Percentiles rank a stretch among this genome's conserved stretches.
These are phyloP conservation scores for Podospora tetraspora DNA, from an alignment of 495 filamentous ascomycete species.

Conservation along the genomic window DNA sequence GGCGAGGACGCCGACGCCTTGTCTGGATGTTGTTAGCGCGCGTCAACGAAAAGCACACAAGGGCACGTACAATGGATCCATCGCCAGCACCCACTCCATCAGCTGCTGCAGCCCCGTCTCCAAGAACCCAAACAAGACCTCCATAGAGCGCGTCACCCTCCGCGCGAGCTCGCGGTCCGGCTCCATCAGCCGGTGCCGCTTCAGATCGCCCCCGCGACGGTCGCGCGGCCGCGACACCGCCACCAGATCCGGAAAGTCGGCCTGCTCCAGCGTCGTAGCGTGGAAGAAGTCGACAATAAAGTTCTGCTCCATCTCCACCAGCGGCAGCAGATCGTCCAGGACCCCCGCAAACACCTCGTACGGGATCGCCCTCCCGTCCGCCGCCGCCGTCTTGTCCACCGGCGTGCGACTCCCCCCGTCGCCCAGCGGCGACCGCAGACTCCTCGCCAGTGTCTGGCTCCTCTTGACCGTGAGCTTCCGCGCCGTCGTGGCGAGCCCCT, in stretches of 20 bases:
- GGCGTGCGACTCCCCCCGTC: slow-evolving; percentile 55
- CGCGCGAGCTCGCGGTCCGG: slow-evolving; percentile 77
- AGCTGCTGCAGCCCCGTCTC: slow-evolving; percentile 71
- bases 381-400: slow-evolving; percentile 51
- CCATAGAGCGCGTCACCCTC: slow-evolving; percentile 76
- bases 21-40: slow-evolving; percentile 42
- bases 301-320: slow-evolving; percentile 88
- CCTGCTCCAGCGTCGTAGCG: slow-evolving; percentile 65
- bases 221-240: slow-evolving; percentile 58
- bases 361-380: slow-evolving; percentile 62
- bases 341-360: slow-evolving; percentile 80
- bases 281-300: slow-evolving; percentile 94
- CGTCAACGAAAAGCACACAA: neutral
- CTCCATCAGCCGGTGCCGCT: slow-evolving; percentile 67
- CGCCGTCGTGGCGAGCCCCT: slow-evolving; percentile 68
- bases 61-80: slow-evolving; percentile 69
- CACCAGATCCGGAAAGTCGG: slow-evolving; percentile 79
- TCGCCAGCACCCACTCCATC: slow-evolving; percentile 74
- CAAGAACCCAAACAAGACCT: slow-evolving; percentile 77
- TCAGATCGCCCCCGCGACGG: slow-evolving; percentile 63
- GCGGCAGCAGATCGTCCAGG: slow-evolving; percentile 68
- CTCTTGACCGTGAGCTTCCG: slow-evolving; percentile 90
- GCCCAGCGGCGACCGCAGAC: slow-evolving; percentile 60
- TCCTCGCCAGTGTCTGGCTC: slow-evolving; percentile 72
- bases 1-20: slow-evolving; percentile 82